phyloP scores from a whole-genome alignment of 176 grass and related monocot genomes.

The Melocanna baccifera region DNA sequence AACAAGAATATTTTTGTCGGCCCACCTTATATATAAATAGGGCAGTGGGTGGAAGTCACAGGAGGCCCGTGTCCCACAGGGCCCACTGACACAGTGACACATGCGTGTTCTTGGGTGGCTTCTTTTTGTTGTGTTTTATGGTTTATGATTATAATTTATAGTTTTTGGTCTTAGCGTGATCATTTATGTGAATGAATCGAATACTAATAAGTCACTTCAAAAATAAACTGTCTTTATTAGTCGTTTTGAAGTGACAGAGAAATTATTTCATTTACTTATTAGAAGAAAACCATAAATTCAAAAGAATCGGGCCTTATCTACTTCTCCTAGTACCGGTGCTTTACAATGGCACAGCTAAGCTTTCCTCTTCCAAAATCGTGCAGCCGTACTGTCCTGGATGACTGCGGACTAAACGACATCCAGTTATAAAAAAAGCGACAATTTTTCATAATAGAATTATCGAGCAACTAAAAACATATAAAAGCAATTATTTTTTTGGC shows the following conservation, averaged over 20 bases:
- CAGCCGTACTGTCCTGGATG: background rate
- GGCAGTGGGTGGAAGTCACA: background rate
- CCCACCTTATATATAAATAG: background rate
- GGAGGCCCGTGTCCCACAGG: background rate
- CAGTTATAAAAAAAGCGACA: background rate
- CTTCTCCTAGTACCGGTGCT: background rate
- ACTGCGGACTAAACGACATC: background rate
- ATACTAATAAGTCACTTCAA: rapidly evolving
- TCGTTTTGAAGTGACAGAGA: rapidly evolving
- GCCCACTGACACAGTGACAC: background rate
- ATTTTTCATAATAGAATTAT: background rate
- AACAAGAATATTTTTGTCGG: background rate
- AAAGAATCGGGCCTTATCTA: background rate
- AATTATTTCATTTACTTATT: too few relatives aligned
- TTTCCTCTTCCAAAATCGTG: background rate
- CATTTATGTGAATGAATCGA: rapidly evolving
- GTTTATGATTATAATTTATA: too few relatives aligned
- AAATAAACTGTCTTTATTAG: too few relatives aligned
- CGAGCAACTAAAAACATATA: background rate
- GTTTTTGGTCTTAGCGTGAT: rapidly evolving
- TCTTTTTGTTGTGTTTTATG: too few relatives aligned
- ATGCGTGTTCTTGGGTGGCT: background rate
- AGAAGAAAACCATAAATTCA: too few relatives aligned
- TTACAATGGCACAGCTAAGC: background rate
- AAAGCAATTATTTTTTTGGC: background rate